Evolutionary conservation across 495 filamentous ascomycete genomes (phyloP), one percentile per base, ranked within the genome.

Genomic region (Symbiotaphrina buchneri): DNA sequence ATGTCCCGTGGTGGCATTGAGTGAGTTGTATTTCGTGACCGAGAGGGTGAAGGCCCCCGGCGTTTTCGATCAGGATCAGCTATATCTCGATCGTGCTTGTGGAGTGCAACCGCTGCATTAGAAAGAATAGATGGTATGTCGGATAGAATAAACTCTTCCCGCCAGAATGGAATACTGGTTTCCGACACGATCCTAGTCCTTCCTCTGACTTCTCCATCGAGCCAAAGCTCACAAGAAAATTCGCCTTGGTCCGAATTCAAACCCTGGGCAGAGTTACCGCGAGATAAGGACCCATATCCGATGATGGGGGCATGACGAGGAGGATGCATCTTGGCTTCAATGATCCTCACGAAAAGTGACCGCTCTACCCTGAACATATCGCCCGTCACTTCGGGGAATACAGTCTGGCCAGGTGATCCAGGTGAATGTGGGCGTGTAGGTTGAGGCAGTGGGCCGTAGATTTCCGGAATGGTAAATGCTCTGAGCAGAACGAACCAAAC

Each of bases 401-500:
- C 10, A 31, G 3, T 31, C 18, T n/a, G 44, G 35, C 27, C n/a
- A n/a, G n/a, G n/a, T n/a, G n/a, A n/a, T n/a, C n/a, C n/a, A n/a
- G n/a, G n/a, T n/a, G n/a, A n/a, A n/a, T n/a, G n/a, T n/a, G n/a
- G n/a, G n/a, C n/a, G n/a, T n/a, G n/a, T n/a, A n/a, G n/a, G n/a
- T n/a, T n/a, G n/a, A n/a, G n/a, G n/a, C n/a, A n/a, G 21, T n/a
- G 35, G 35, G 8, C 75, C 76, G 41, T 92, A 95, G 19, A 99
- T 59, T 45, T 95, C 85, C 6, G 90, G 90, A 29, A 90, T 77
- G 1, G 87, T 79, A 44, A 94, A 95, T 1, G 87, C 83, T 36
- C 84, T 67, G 17, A 99, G 45, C 17, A 99, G 60, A 5, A 92
- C 87, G 45, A 92, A 84, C 90, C 87, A 95, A 8, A 92, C 90